phyloP scores from a whole-genome alignment of 192 early-diverging fungal species.

The Chytriomyces hyalinus region DNA sequence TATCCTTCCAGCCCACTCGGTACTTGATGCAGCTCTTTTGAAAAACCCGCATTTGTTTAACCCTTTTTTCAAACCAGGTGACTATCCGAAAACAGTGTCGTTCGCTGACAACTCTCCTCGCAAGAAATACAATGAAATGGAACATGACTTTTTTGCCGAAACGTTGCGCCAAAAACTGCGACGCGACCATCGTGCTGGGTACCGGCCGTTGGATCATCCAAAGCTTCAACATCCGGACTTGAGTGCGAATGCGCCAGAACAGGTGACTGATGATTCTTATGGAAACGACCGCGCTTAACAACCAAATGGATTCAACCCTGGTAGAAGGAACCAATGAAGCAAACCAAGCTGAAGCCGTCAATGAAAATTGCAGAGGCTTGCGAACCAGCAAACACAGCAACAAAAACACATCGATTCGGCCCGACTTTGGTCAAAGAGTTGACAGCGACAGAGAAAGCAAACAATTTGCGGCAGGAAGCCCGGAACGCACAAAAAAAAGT shows the following conservation, averaged over 20 bases:
- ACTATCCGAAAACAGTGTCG: neutral
- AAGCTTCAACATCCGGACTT: slow-evolving; percentile 32
- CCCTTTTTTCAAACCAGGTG: neutral
- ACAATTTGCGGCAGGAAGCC: slow-evolving; percentile 6
- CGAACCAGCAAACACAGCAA: neutral
- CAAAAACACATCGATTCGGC: neutral
- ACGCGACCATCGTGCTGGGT: slow-evolving; percentile 32
- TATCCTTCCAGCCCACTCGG: slow-evolving; percentile 38
- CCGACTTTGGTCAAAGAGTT: slow-evolving; percentile 18
- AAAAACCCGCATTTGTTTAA: neutral
- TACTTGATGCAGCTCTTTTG: neutral
- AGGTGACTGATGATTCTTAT: too few species aligned
- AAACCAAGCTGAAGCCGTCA: neutral
- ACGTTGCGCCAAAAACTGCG: slow-evolving; percentile 40
- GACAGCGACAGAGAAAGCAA: slow-evolving; percentile 3
- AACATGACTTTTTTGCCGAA: slow-evolving; percentile 48
- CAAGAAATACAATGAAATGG: slow-evolving; percentile 40
- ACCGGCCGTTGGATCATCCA: slow-evolving; percentile 32
- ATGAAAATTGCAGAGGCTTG: slow-evolving; percentile 26
- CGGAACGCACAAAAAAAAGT: neutral
- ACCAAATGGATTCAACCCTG: too few species aligned
- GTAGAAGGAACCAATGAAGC: too few species aligned
- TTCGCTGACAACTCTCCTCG: slow-evolving; percentile 20
- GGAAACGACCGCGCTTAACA: too few species aligned
- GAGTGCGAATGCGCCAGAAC: too few species aligned